phyloP scores from a whole-genome alignment of 257 asterid genomes.

The Solanum boliviense region DNA sequence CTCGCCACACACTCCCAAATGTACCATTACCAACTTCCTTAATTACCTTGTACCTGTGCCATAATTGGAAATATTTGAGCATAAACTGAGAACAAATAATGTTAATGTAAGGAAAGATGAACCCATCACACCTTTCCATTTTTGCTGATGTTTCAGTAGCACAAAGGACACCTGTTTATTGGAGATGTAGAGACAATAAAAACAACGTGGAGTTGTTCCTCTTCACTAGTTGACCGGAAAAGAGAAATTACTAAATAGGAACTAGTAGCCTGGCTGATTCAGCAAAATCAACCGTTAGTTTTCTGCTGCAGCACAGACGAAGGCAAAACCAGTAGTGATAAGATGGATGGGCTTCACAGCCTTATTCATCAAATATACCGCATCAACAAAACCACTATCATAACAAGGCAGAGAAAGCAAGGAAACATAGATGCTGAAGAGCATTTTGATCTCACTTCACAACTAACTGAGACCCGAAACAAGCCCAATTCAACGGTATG shows the following conservation, averaged over 20 bases:
- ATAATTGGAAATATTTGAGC: not conserved
- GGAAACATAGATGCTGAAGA: slow-evolving; percentile 19
- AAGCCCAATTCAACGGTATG: slow-evolving; percentile 11
- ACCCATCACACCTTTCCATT: slow-evolving; percentile 67
- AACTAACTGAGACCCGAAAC: slow-evolving; percentile 1
- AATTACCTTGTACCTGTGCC: slow-evolving; percentile 69
- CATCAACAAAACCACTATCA: slow-evolving; percentile 6
- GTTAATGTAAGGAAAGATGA: not conserved
- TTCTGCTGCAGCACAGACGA: not conserved
- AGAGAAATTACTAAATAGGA: slow-evolving; percentile 14
- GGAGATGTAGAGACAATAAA: slow-evolving; percentile 6
- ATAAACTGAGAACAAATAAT: not conserved
- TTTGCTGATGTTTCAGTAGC: slow-evolving; percentile 27
- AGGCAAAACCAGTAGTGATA: slow-evolving; percentile 16
- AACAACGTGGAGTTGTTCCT: slow-evolving; percentile 13
- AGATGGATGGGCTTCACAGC: slow-evolving; percentile 44
- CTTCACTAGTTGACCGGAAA: slow-evolving; percentile 18
- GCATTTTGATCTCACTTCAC: slow-evolving; percentile 34
- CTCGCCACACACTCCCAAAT: slow-evolving; percentile 96
- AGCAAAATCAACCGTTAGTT: slow-evolving; percentile 42
- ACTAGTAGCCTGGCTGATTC: slow-evolving; percentile 40
- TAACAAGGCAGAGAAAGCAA: slow-evolving; percentile 8
- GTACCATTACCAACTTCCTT: slow-evolving; percentile 98
- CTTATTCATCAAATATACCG: slow-evolving; percentile 41
- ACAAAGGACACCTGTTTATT: slow-evolving; percentile 21